Evolutionary conservation across 306 rosid genomes (phyloP).

Genomic region (Castanospermum australe): DNA sequence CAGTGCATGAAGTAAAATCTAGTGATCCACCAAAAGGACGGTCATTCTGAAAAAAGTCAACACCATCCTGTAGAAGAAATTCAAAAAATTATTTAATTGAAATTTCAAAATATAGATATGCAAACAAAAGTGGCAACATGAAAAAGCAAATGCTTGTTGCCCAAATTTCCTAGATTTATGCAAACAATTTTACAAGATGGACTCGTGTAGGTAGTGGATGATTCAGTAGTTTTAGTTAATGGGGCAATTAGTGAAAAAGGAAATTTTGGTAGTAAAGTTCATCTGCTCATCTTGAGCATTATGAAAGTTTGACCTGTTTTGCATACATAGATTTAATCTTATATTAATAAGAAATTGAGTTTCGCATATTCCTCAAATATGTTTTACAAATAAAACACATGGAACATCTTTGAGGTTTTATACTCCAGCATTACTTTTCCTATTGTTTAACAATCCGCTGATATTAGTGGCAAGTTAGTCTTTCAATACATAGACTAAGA

Average conservation of each 20-base stretch:
- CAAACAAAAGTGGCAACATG: not conserved
- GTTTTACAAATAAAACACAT: not conserved
- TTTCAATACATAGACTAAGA: not conserved
- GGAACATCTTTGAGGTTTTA: not conserved
- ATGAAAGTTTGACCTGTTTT: not conserved
- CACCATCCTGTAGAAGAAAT: conserved; percentile 49
- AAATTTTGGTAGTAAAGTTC: not conserved
- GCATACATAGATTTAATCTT: not conserved
- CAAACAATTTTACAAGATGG: not conserved
- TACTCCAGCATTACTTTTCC: not conserved
- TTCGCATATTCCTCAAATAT: conserved; percentile 5
- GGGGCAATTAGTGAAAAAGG: no score
- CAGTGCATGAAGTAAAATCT: conserved; percentile 50
- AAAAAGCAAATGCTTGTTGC: not conserved
- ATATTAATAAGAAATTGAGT: not conserved
- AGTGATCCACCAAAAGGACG: conserved; percentile 54
- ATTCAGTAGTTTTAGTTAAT: no score
- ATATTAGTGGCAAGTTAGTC: not conserved
- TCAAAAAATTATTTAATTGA: conserved; percentile 11
- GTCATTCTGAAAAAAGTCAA: conserved; percentile 35
- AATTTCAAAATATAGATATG: not conserved
- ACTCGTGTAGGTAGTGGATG: not conserved
- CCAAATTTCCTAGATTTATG: not conserved
- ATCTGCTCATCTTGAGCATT: not conserved
- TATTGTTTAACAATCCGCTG: not conserved